phyloP scores from a whole-genome alignment of 1,139 yeast genomes.

The Oligophagozyma castellii region DNA sequence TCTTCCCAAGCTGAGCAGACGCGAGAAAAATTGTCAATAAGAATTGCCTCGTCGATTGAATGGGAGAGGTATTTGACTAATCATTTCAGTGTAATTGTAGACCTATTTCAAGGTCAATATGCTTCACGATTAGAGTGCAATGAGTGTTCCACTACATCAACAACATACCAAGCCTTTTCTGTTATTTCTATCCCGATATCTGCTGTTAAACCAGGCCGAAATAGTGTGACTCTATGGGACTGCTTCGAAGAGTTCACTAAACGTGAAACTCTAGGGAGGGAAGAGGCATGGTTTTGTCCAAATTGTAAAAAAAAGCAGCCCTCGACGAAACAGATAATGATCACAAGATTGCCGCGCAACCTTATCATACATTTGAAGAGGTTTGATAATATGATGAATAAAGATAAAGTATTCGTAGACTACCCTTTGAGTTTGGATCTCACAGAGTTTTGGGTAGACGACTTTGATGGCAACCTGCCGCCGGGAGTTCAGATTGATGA shows the following conservation, averaged over 20 bases:
- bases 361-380: constrained; percentile 67
- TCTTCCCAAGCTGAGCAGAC: constrained; percentile 60
- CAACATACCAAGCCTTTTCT: constrained; percentile 71
- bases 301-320: constrained; percentile 52
- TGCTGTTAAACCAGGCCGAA: constrained; percentile 6
- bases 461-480: constrained; percentile 21
- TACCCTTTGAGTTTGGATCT: constrained; percentile 42
- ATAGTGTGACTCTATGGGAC: constrained; percentile 34
- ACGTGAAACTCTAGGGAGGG: constrained; percentile 56
- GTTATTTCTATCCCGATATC: constrained; percentile 54
- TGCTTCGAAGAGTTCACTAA: constrained; percentile 58
- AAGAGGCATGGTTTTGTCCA: constrained; percentile 83
- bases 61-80: constrained; percentile 82
- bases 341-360: constrained; percentile 57
- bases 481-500: constrained; percentile 21
- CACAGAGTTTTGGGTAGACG: constrained; percentile 63
- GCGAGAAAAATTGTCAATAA: constrained; percentile 61
- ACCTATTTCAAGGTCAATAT: constrained; percentile 79
- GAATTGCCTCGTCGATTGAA: constrained; percentile 77
- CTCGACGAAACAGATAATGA: constrained; percentile 50
- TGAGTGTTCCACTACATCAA: constrained; percentile 62
- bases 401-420: constrained; percentile 25
- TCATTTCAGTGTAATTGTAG: constrained; percentile 71
- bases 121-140: constrained; percentile 63
- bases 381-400: constrained; percentile 33